Percentiles rank a stretch among this genome's conserved stretches.
phyloP scores from a whole-genome alignment of 2,329 filamentous ascomycete genomes.

The Arthrocladium fulminans region DNA sequence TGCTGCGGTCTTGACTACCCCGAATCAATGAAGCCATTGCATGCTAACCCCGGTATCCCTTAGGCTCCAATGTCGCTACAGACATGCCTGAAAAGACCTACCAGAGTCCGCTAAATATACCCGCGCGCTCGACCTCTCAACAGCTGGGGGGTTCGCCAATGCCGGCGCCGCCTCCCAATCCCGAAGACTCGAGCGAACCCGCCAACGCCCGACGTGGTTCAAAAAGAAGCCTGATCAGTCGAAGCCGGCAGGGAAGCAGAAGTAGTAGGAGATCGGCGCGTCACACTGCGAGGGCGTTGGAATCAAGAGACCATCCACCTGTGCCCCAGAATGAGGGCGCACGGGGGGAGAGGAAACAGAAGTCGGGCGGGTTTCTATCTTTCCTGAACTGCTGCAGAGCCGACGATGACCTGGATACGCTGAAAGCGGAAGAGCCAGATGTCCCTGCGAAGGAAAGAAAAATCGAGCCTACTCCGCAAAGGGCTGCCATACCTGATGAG shows the following conservation, averaged over 20 bases:
- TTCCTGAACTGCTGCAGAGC: constrained; percentile 23
- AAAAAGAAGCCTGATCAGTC: constrained; percentile 22
- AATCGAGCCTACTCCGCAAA: constrained; percentile 18
- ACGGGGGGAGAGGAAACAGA: constrained; percentile 17
- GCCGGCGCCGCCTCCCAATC: constrained; percentile 8
- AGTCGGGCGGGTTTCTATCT: constrained; percentile 18
- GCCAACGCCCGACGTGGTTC: constrained; percentile 20
- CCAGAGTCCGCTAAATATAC: constrained; percentile 16
- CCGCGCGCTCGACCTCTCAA: constrained; percentile 20
- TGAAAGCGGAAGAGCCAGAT: constrained; percentile 20
- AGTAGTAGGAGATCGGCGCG: constrained; percentile 21
- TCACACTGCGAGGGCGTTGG: constrained; percentile 15
- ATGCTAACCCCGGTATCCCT: constrained; percentile 14
- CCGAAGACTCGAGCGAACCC: constrained; percentile 13
- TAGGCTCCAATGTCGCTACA: constrained; percentile 10
- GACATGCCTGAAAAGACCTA: constrained; percentile 10
- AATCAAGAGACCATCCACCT: constrained; percentile 16
- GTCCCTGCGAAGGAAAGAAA: constrained; percentile 22
- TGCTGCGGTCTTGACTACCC: neutral
- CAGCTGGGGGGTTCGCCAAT: constrained; percentile 10
- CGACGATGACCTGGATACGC: constrained; percentile 12
- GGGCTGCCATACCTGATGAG: constrained; percentile 16
- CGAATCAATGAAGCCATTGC: neutral
- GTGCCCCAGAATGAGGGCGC: constrained; percentile 13
- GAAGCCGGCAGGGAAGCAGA: constrained; percentile 22